These are phyloP conservation scores for Novymonas esmeraldas DNA, from an alignment of 208 protist species.

Conservation along the genomic window DNA sequence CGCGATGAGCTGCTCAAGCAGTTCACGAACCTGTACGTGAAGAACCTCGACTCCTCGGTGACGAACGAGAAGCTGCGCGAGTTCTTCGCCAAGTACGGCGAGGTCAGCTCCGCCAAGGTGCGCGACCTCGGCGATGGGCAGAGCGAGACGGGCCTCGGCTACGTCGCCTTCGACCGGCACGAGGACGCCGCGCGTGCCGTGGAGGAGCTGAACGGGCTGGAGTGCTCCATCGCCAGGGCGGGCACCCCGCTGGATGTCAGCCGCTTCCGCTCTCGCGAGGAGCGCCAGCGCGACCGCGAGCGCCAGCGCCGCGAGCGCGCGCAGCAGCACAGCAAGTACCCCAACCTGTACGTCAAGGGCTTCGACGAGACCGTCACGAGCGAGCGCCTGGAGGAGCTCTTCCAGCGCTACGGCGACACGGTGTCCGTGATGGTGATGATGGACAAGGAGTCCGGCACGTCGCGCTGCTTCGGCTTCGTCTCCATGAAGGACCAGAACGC, in stretches of 20 bases:
- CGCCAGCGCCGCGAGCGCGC: conserved; percentile 91
- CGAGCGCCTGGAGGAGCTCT: conserved; percentile 95
- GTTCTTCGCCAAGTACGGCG: conserved; percentile 95
- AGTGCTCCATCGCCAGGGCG: conserved; percentile 79
- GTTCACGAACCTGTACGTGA: conserved; percentile 99
- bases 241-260: conserved; percentile 94
- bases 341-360: conserved; percentile 99
- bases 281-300: conserved; percentile 92
- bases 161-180: conserved; percentile 96
- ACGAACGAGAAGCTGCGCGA: conserved; percentile 94
- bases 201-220: conserved; percentile 87
- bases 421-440: conserved; percentile 97
- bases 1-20: conserved; percentile 93
- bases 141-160: conserved; percentile 94
- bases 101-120: conserved; percentile 97
- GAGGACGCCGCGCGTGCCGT: conserved; percentile 93
- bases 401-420: conserved; percentile 97
- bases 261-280: conserved; percentile 96
- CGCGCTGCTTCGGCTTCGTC: conserved; percentile 98
- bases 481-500: conserved; percentile 96
- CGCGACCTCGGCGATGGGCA: conserved; percentile 89
- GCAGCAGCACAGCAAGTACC: conserved; percentile 92
- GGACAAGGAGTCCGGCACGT: conserved; percentile 92
- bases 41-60: conserved; percentile 97
- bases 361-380: conserved; percentile 97